Evolutionary conservation across 441 rosid species (phyloP).

Genomic region (Jatropha multifida): DNA sequence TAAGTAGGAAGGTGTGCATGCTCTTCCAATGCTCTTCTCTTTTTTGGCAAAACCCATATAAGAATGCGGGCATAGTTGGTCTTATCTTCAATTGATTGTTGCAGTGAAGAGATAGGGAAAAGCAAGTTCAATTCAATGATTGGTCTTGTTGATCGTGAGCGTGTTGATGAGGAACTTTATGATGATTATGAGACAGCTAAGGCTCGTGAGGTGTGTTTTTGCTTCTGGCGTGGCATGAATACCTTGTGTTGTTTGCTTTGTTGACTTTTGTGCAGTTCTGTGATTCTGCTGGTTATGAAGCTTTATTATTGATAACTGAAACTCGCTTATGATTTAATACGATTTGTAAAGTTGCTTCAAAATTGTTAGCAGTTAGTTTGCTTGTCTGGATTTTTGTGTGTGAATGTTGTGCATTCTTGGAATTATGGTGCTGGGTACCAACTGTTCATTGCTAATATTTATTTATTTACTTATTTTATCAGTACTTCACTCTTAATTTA

Average conservation of each 20-base stretch:
- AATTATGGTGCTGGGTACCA: background rate
- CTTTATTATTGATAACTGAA: background rate
- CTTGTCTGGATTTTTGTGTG: background rate
- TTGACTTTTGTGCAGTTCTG: background rate
- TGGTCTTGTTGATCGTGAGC: conserved; percentile 87
- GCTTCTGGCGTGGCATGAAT: conserved; percentile 2
- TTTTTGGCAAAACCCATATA: background rate
- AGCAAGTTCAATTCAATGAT: conserved; percentile 93
- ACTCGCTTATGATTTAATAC: background rate
- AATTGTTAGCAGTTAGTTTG: background rate
- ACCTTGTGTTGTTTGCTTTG: conserved; percentile 18
- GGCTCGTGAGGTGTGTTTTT: conserved; percentile 81
- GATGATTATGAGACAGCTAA: conserved; percentile 93
- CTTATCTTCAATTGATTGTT: conserved; percentile 22
- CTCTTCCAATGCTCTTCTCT: background rate
- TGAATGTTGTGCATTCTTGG: background rate
- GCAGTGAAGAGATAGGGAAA: conserved; percentile 89
- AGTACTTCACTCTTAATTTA: conserved; percentile 7
- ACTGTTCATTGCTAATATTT: conserved; percentile 4
- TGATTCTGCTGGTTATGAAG: background rate
- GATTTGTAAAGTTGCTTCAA: conserved; percentile 1
- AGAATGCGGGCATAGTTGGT: background rate
- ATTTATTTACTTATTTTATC: background rate
- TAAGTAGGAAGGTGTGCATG: background rate
- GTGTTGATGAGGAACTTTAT: conserved; percentile 78